Base-by-base conservation (phyloP, 345 rosid species). In the Erodium maritimum region DNA sequence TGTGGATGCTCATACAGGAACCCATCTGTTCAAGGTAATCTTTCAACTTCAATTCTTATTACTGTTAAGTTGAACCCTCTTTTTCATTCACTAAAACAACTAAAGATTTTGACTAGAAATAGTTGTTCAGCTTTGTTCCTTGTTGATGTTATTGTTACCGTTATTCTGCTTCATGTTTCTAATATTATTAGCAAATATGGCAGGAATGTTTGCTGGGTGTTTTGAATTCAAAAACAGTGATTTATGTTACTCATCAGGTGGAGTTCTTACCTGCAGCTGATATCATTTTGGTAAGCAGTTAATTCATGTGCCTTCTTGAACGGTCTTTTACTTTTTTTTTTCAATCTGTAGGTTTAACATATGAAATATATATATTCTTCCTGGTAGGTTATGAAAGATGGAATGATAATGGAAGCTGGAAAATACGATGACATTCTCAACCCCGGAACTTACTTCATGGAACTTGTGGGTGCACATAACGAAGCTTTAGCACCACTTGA, bases 1-100 rank as follows among this genome's bases (percentile, higher is more conserved):
- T 10, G 88, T 88, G 51, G 95, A 91, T 79, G 95, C 91, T 34
- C 90, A 85, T 66, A 91, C 96, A 12, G 96, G 90, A 34, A 77
- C 88, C 61, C 91, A 83, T 69, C 75, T 91, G 54, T 88, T 85
- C 56, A 88, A 83, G 86, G 95, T 87, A 64, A 52, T 17, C n/a
- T n/a, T n/a, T n/a, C n/a, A n/a, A n/a, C n/a, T n/a, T n/a, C n/a
- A n/a, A n/a, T n/a, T n/a, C n/a, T n/a, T n/a, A n/a, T n/a, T n/a
- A n/a, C n/a, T n/a, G n/a, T n/a, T n/a, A n/a, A n/a, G n/a, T n/a
- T n/a, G n/a, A n/a, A n/a, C n/a, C n/a, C n/a, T n/a, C n/a, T n/a
- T n/a, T n/a, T n/a, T n/a, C n/a, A n/a, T n/a, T n/a, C n/a, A n/a
- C n/a, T n/a, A n/a, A n/a, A n/a, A n/a, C n/a, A n/a, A n/a, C n/a